Base-by-base conservation (phyloP, 495 filamentous ascomycete genomes). In the Apodospora peruviana region DNA sequence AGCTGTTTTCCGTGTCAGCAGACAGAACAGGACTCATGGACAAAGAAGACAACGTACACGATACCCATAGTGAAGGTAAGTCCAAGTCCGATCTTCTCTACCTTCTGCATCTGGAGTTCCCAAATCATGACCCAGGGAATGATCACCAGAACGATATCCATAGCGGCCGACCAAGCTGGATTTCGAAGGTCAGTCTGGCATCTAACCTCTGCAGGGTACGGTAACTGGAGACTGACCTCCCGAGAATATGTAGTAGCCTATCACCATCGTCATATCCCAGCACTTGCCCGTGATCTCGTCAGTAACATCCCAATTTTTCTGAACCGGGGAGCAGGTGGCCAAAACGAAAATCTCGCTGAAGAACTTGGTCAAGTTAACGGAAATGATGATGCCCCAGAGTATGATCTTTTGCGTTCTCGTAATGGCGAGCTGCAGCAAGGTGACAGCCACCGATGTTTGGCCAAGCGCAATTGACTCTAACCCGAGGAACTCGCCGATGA, bases 41-140 rank as follows among this genome's bases (percentile, higher is more conserved):
- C 14, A 22, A 2, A 18, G 18, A 16, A 2, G 1, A 19, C 16
- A 1, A 54, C 67, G 51, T 47, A 70, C 67, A 68, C 57, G 20
- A 69, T 42, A 1, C 67, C 67, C 55, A 68, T 58, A 40, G 66
- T 61, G 64, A 72, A 68, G 19, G 59, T 62, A 14, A 65, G 9
- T 0, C 50, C 51, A 4, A 71, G 54, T 8, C 68, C 68, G 40
- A 69, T 27, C 36, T 66, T 71, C 47, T 70, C 65, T 14, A 53
- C 60, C 1, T 40, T 49, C n/a, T 56, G 53, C 56, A 73, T 69
- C 32, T 66, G 58, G 7, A 69, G 35, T 4, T 47, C 53, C 42
- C 57, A 57, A 3, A 71, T 57, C 11, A 70, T 42, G 16, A 51
- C 40, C 61, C 67, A 65, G 0, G 68, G 61, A 1, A 72, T 52